Conservation (phyloP, 306 rosid species). For the Quercus ilex region DNA sequence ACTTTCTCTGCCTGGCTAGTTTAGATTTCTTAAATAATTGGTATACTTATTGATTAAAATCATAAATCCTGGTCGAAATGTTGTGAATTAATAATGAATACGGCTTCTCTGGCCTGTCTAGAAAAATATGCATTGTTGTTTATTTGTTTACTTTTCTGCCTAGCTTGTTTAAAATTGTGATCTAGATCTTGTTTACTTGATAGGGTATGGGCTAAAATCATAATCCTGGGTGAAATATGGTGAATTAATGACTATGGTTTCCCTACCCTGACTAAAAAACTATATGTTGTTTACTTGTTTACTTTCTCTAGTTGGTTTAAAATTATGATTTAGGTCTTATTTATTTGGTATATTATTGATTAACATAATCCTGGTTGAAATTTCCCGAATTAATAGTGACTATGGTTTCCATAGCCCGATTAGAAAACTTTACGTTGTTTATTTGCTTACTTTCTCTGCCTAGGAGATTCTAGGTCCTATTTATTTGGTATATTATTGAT, state of each 20-base stretch:
- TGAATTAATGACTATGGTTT: neutral
- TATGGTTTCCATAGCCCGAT: neutral
- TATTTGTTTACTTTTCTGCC: neutral
- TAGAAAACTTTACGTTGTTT: neutral
- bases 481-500: neutral
- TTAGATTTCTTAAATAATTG: neutral
- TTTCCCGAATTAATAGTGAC: neutral
- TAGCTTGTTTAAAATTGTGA: neutral
- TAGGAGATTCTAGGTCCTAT: neutral
- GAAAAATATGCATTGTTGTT: neutral
- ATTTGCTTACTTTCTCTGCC: neutral
- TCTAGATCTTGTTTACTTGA: neutral
- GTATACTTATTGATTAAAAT: neutral
- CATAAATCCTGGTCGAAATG: neutral
- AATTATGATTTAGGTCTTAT: slow-evolving; percentile 3
- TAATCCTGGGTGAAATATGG: neutral
- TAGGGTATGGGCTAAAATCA: no score
- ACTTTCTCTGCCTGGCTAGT: neutral
- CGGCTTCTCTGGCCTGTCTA: neutral
- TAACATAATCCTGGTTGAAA: neutral
- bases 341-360: neutral
- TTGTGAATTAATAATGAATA: neutral
- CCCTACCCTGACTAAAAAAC: neutral
- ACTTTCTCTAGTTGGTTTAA: neutral
- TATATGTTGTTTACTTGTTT: neutral